Base-by-base conservation (phyloP, 176 grass and related monocot genomes). In the Oryza glaberrima region DNA sequence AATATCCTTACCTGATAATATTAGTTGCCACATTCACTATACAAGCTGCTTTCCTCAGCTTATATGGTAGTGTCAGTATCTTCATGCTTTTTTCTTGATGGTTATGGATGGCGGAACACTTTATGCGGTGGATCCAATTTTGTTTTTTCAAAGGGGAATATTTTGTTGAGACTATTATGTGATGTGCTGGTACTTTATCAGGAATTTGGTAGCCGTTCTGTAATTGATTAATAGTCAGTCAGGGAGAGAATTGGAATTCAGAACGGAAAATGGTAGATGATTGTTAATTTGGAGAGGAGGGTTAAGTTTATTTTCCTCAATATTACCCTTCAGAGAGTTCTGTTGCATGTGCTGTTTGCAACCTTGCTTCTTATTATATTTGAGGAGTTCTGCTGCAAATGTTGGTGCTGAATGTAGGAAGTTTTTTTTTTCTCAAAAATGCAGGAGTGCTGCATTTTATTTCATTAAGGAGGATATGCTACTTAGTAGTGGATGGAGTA, bases 151-250 rank as follows among this genome's bases (percentile, higher is more conserved):
- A 64, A 17, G 22, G 15, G 28, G 13, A 72, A n/a, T 10, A 8
- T 10, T 43, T 22, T 48, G 66, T 79, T 32, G 3, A 45, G 11
- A 78, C 5, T 77, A 65, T 65, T 40, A 79, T 48, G 40, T 34
- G 20, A 86, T 48, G 40, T 38, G 5, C 38, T 11, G 4, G 44
- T 38, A 67, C 28, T 76, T 36, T 20, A 71, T 41, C 0, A 11
- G 72, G 54, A 56, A 17, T n/a, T 80, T 41, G 20, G 67, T 26
- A 26, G 17, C 14, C 64, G 17, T n/a, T 65, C 16, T 11, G 13
- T 9, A 8, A 47, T 35, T 45, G 51, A 85, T 85, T 77, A 4
- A 38, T 63, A 34, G 46, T 73, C 5, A 45, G 40, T 78, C 38
- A 65, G 78, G 41, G 9, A 46, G 9, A 60, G 20, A 79, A 73